Conservation (phyloP, 352 stramenopile genomes). For the Plasmopara halstedii region DNA sequence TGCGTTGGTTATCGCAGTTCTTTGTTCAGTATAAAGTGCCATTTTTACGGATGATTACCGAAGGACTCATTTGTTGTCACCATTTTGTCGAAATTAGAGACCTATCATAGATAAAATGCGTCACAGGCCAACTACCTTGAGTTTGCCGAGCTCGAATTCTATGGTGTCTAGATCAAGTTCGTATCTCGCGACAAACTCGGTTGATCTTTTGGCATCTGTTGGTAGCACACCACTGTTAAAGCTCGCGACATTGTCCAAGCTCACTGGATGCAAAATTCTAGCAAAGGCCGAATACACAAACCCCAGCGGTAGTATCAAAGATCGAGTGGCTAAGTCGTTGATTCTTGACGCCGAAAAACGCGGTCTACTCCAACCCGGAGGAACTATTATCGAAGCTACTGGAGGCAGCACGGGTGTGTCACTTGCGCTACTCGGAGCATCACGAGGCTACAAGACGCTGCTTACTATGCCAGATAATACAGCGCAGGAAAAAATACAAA, state of each 20-base stretch:
- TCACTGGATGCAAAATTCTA: conserved; percentile 71
- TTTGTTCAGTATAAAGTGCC: too few relatives aligned
- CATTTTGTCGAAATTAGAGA: too few relatives aligned
- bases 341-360: conserved; percentile 87
- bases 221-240: conserved; percentile 73
- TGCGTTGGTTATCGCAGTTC: too few relatives aligned
- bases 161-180: not conserved
- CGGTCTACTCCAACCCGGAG: conserved; percentile 67
- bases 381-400: conserved; percentile 75
- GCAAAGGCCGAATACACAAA: conserved; percentile 85
- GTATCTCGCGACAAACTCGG: conserved; percentile 20
- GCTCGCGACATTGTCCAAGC: conserved; percentile 50
- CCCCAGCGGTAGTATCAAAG: conserved; percentile 91
- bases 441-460: conserved; percentile 76
- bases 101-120: too few relatives aligned
- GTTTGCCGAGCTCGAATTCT: too few relatives aligned
- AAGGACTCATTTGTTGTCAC: too few relatives aligned
- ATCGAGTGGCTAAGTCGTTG: conserved; percentile 90
- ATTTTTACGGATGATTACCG: too few relatives aligned
- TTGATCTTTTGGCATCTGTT: conserved; percentile 57
- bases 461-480: conserved; percentile 73
- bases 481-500: conserved; percentile 64
- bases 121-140: too few relatives aligned
- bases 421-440: conserved; percentile 81
- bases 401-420: conserved; percentile 90